phyloP scores from a whole-genome alignment of 106 monocot genomes.

The Allium fistulosum region DNA sequence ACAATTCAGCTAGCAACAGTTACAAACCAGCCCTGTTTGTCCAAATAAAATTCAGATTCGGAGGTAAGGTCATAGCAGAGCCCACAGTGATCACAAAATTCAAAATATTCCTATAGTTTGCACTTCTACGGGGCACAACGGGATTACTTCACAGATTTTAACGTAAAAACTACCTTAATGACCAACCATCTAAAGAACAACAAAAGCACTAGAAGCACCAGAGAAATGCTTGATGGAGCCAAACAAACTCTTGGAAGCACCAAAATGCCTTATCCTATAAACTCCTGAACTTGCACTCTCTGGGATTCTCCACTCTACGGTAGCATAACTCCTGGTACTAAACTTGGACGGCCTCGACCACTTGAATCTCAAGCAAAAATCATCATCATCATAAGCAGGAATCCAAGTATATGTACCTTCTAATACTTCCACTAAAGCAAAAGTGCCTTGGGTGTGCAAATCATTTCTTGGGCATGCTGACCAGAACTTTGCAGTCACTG shows the following conservation, averaged over 20 bases:
- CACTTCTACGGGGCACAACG: no score
- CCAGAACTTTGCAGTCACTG: slow-evolving; percentile 70
- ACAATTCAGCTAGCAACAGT: no score
- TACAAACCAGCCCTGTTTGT: no score
- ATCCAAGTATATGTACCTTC: slow-evolving; percentile 36
- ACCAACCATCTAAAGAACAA: slow-evolving; percentile 16
- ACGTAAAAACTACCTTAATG: neutral
- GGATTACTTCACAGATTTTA: no score
- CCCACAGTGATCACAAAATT: no score
- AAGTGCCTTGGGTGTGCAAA: slow-evolving; percentile 68
- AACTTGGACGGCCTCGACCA: slow-evolving; percentile 71
- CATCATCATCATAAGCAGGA: slow-evolving; percentile 76
- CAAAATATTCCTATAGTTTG: no score
- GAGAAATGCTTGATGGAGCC: slow-evolving; percentile 68
- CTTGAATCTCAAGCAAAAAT: slow-evolving; percentile 73
- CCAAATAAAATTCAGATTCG: no score
- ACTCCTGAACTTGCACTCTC: slow-evolving; percentile 40
- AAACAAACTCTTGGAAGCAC: slow-evolving; percentile 71
- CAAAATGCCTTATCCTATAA: slow-evolving; percentile 80
- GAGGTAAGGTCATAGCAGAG: no score
- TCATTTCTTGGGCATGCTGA: slow-evolving; percentile 90
- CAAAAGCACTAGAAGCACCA: slow-evolving; percentile 76
- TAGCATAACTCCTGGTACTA: slow-evolving; percentile 59
- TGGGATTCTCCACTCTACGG: slow-evolving; percentile 83
- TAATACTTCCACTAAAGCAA: slow-evolving; percentile 58